These are phyloP conservation scores for Linum trigynum DNA, from an alignment of 345 rosid genomes.

Conservation along the genomic window DNA sequence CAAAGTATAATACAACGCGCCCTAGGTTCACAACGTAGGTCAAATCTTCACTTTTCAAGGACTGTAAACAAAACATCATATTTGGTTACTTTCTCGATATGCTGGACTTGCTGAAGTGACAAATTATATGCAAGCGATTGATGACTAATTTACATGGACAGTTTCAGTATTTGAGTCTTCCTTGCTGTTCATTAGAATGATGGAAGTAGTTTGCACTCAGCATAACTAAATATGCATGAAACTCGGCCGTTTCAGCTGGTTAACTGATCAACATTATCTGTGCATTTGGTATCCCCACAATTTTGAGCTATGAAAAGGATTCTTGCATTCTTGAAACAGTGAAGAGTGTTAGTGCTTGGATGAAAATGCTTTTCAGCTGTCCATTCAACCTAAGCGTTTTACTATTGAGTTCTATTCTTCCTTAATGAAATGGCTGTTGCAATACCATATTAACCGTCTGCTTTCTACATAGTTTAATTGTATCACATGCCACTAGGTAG, in stretches of 20 bases:
- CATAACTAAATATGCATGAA: not conserved
- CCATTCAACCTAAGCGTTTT: not conserved
- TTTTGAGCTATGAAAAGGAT: too few species aligned
- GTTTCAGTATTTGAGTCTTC: not conserved
- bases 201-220: not conserved
- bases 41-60: not conserved
- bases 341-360: not conserved
- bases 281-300: too few species aligned
- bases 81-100: not conserved
- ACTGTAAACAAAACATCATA: not conserved
- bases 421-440: constrained; percentile 24
- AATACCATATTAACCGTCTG: constrained; percentile 45
- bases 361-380: not conserved
- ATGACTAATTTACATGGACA: too few species aligned
- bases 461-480: constrained; percentile 69
- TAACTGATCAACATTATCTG: not conserved
- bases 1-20: not conserved
- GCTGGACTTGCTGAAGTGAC: not conserved
- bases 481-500: constrained; percentile 90
- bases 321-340: not conserved
- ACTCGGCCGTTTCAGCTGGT: not conserved
- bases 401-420: constrained; percentile 18
- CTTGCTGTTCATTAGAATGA: not conserved
- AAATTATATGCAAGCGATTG: too few species aligned
- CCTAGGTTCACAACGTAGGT: not conserved